phyloP scores from a whole-genome alignment of 2,329 filamentous ascomycete species.

The Metarhizium robertsii region DNA sequence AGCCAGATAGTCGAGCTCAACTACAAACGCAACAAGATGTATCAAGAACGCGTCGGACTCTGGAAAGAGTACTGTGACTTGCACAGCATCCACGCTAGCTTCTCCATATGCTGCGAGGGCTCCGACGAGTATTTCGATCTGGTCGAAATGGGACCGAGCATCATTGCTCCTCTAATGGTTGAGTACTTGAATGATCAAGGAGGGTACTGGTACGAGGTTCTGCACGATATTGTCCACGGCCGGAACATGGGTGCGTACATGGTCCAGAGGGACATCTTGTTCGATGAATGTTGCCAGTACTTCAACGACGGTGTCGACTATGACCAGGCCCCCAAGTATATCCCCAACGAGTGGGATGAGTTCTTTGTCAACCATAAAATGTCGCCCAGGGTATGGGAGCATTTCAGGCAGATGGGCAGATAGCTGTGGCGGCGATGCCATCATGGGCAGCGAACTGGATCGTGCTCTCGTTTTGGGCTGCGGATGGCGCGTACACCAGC shows the following conservation, averaged over 20 bases:
- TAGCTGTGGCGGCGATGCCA: no score
- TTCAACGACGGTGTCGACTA: neutral
- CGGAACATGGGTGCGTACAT: neutral
- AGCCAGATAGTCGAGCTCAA: no score
- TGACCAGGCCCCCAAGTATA: neutral
- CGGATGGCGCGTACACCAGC: rapidly evolving
- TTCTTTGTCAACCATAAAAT: neutral
- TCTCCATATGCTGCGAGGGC: no score
- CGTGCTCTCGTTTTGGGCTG: no score
- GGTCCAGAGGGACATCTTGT: neutral
- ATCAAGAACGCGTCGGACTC: no score
- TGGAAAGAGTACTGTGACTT: no score
- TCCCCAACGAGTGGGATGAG: neutral
- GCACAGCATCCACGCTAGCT: rapidly evolving
- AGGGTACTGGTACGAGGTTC: neutral
- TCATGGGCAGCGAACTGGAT: no score
- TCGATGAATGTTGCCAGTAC: neutral
- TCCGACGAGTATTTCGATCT: no score
- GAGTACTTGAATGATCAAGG: neutral
- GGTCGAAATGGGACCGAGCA: neutral
- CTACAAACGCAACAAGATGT: no score
- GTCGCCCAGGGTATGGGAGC: neutral
- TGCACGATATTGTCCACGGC: neutral
- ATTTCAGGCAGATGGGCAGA: neutral
- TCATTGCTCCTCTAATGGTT: neutral